A percentile compares a stretch with the other conserved stretches of the same genome.
phyloP scores from a whole-genome alignment of 208 protist species.

The Crithidia fasciculata region DNA sequence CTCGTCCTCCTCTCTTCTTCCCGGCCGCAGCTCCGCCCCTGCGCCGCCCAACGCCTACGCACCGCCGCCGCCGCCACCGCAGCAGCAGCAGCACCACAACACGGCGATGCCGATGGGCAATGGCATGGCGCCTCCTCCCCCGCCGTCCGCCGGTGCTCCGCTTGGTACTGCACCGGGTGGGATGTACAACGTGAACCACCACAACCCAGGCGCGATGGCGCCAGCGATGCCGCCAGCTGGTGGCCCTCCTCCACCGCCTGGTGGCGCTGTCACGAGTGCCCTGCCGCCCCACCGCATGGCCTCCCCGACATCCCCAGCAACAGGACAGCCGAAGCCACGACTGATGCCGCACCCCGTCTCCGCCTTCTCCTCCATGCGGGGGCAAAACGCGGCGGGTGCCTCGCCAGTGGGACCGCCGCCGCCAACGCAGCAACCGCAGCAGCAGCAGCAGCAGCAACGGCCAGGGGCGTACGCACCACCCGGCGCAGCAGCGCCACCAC shows the following conservation, averaged over 20 bases:
- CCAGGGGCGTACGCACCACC: background rate
- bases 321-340: constrained; percentile 47
- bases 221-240: background rate
- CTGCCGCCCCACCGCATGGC: constrained; percentile 17
- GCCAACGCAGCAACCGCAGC: constrained; percentile 9
- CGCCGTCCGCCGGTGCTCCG: background rate
- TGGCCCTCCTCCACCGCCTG: background rate
- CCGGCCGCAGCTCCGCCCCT: constrained; percentile 5
- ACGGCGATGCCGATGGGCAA: background rate
- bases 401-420: constrained; percentile 13
- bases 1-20: constrained; percentile 1
- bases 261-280: background rate
- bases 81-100: background rate
- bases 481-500: constrained; percentile 6
- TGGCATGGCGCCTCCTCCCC: background rate
- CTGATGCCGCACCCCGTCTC: constrained; percentile 80
- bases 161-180: background rate
- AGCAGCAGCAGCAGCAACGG: constrained; percentile 13
- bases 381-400: background rate
- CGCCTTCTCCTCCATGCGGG: constrained; percentile 55
- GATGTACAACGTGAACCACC: constrained; percentile 21
- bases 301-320: background rate
- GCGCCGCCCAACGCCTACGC: background rate
- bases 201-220: constrained; percentile 4
- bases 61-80: too few species aligned